Evolutionary conservation across 1,284 basidiomycete species (phyloP), one percentile per base, ranked within the genome.

Genomic region (Ceratobasidium sp.): DNA sequence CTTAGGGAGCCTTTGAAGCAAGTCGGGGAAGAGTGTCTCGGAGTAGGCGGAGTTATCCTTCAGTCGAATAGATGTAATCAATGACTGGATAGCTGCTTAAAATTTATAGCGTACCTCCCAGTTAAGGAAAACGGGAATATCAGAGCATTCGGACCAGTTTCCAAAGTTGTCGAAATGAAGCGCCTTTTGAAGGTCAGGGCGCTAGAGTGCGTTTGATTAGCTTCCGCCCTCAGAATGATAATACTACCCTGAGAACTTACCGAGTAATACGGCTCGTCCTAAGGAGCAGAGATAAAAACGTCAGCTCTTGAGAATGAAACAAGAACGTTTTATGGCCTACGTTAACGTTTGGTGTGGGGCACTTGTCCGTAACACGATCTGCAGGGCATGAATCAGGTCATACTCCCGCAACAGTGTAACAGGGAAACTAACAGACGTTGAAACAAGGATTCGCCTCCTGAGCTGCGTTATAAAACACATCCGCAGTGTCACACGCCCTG

Each of bases 1-100:
- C 28, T 79, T 81, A 44, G 82, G 81, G 52, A 82, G 81, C 48
- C 80, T 81, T 28, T 70, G 33, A 40, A 84, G 69, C 17, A 84
- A 80, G 12, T 81, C 80, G 48, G 82, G 81, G 69, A 83, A 79
- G 48, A 82, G 81, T 38, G 80, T 79, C 67, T 84, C 83, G 52
- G 81, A 79, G 77, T 83, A 82, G 42, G 62, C 52, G 15, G 81
- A 81, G 26, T 67, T 44, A 56, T 82, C 82, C 80, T 78, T 48
- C 46, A 12, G 17, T 38, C 23, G 73, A 56, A 17, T 68, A 52
- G 20, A 38, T 20, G 50, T n/a, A n/a, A 52, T 17, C n/a, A 42
- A 56, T 9, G 17, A 20, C n/a, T 52, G 2, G 23, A 28, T 57
- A 46, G 33, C 9, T 17, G 26, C 23, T 17, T 5, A 54, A 50